These are phyloP conservation scores for Fusarium udum DNA, from an alignment of 2,329 filamentous ascomycete species.

Conservation along the genomic window DNA sequence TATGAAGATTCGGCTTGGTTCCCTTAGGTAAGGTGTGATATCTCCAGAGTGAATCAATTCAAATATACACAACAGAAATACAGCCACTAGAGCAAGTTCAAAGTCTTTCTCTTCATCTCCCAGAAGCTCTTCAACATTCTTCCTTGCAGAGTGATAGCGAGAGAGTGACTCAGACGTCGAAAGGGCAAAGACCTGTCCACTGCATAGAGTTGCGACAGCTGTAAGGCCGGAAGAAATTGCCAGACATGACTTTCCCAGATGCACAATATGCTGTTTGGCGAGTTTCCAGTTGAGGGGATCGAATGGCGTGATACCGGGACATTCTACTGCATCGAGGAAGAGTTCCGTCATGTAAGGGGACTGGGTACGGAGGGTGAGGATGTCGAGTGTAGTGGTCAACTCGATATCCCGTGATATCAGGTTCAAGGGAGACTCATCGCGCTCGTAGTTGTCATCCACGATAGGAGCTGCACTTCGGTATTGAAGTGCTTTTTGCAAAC, in stretches of 20 bases:
- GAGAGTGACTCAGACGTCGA: background rate
- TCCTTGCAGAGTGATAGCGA: background rate
- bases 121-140: background rate
- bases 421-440: background rate
- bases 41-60: background rate
- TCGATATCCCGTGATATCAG: background rate
- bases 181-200: background rate
- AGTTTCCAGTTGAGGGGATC: background rate
- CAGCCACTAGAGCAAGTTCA: fast-evolving
- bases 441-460: background rate
- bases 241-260: background rate
- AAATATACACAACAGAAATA: background rate
- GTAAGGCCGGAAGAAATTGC: background rate
- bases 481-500: background rate
- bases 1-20: background rate
- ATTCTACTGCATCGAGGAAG: background rate
- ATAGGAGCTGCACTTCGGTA: background rate
- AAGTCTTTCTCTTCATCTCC: background rate
- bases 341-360: background rate
- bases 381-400: background rate
- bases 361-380: background rate
- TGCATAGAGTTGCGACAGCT: background rate
- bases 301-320: background rate
- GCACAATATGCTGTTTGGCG: background rate
- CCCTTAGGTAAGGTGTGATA: background rate